A percentile compares a stretch with the other conserved stretches of the same genome.
These are phyloP conservation scores for Malassezia sp. DNA, from an alignment of 1,284 basidiomycete genomes.

Conservation along the genomic window DNA sequence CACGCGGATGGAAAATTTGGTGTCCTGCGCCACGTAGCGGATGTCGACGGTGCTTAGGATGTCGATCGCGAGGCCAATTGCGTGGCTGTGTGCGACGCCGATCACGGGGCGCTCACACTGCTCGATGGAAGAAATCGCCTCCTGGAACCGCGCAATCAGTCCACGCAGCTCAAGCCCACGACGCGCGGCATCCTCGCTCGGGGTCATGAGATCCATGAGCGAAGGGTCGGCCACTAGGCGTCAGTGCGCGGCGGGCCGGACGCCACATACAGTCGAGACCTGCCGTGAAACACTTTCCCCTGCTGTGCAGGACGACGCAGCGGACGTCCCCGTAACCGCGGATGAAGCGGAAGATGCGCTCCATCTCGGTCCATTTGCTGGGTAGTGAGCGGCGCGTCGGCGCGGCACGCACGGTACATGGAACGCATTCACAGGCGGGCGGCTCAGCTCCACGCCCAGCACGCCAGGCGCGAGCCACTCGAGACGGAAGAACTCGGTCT, in stretches of 20 bases:
- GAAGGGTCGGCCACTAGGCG: conserved; percentile 16
- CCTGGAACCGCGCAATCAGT: conserved; percentile 43
- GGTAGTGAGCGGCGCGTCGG: background rate
- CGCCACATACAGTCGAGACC: conserved; percentile 35
- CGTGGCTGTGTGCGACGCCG: conserved; percentile 64
- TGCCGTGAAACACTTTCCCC: conserved; percentile 43
- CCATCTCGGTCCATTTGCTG: conserved; percentile 37
- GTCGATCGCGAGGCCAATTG: conserved; percentile 64
- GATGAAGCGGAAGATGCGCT: conserved; percentile 27
- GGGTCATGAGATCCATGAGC: conserved; percentile 15
- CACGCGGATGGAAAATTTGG: conserved; percentile 66
- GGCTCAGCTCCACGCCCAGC: conserved; percentile 33
- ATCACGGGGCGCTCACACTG: conserved; percentile 73
- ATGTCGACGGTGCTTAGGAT: conserved; percentile 71
- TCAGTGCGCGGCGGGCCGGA: background rate
- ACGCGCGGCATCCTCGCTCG: conserved; percentile 32
- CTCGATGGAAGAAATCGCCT: conserved; percentile 49
- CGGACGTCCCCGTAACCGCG: conserved; percentile 33
- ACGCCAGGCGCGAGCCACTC: conserved; percentile 26
- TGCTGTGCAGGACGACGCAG: conserved; percentile 38
- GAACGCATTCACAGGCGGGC: conserved; percentile 40
- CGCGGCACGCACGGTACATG: conserved; percentile 15
- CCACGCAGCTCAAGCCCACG: conserved; percentile 29
- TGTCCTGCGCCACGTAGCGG: conserved; percentile 59
- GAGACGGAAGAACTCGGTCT: conserved; percentile 29